Percentiles rank a stretch among this genome's conserved stretches.
phyloP scores from a whole-genome alignment of 2,329 filamentous ascomycete species.

The Trichoderma simmonsii region DNA sequence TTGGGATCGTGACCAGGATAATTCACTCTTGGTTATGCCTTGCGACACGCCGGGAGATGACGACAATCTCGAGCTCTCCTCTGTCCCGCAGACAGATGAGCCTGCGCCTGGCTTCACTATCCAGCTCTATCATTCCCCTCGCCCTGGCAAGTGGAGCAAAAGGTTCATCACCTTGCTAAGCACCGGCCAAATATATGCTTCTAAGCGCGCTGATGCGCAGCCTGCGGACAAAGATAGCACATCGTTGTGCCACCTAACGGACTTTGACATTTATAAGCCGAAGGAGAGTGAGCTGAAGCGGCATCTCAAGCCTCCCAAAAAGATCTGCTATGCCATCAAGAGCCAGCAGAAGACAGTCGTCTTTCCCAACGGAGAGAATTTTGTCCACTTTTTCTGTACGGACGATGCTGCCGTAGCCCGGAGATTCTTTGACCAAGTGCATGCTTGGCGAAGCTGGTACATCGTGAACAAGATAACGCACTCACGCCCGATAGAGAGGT shows the following conservation, averaged over 20 bases:
- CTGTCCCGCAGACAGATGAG: conserved; percentile 56
- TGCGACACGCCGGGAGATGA: conserved; percentile 53
- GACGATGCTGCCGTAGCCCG: conserved; percentile 66
- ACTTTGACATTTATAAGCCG: conserved; percentile 87
- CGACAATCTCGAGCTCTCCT: conserved; percentile 61
- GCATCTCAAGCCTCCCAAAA: conserved; percentile 78
- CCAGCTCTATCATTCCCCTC: conserved; percentile 76
- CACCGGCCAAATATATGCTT: conserved; percentile 68
- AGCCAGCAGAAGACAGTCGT: conserved; percentile 85
- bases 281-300: conserved; percentile 65
- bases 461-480: conserved; percentile 66
- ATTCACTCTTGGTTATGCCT: conserved; percentile 66
- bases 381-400: conserved; percentile 87
- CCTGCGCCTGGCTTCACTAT: conserved; percentile 66
- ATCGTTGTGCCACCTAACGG: conserved; percentile 79
- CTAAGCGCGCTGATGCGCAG: conserved; percentile 66
- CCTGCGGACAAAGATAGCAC: conserved; percentile 61
- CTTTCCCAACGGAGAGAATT: conserved; percentile 79
- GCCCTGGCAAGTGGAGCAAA: conserved; percentile 84
- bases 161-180: conserved; percentile 70
- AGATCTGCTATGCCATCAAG: conserved; percentile 82
- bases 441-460: conserved; percentile 90
- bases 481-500: conserved; percentile 39
- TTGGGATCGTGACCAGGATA: conserved; percentile 80
- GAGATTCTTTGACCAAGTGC: conserved; percentile 68